A percentile compares a stretch with the other conserved stretches of the same genome.
Evolutionary conservation across 495 filamentous ascomycete species (phyloP).

Genomic region (Penicillium dipodomyicola): DNA sequence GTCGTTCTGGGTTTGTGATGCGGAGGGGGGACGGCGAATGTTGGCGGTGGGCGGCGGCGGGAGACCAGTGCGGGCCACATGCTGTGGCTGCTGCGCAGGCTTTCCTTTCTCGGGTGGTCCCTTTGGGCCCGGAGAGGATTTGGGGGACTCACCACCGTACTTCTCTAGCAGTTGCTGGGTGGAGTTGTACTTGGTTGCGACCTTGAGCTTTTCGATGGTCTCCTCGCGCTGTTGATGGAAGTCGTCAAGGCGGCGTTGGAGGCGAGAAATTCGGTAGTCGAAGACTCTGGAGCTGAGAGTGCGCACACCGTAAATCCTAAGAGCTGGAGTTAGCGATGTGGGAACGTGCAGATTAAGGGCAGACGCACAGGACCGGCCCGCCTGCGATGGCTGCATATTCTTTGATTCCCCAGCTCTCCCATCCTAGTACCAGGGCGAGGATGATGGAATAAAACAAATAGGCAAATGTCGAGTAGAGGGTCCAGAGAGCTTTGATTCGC

Average conservation of each 20-base stretch:
- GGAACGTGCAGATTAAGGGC: not conserved
- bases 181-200: conserved; percentile 90
- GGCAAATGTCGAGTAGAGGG: conserved; percentile 82
- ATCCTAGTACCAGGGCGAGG: conserved; percentile 78
- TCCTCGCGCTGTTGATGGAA: conserved; percentile 73
- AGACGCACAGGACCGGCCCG: conserved; percentile 70
- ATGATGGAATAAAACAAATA: conserved; percentile 85
- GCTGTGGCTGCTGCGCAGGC: conserved; percentile 20
- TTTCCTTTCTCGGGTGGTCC: conserved; percentile 26
- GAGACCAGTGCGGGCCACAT: conserved; percentile 54
- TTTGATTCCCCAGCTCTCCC: conserved; percentile 67
- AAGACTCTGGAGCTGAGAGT: conserved; percentile 63
- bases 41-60: conserved; percentile 86
- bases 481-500: conserved; percentile 81
- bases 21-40: conserved; percentile 48
- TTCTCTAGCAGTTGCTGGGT: conserved; percentile 92
- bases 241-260: conserved; percentile 65
- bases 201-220: conserved; percentile 91
- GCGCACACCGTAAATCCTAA: conserved; percentile 67
- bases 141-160: conserved; percentile 68
- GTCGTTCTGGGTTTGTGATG: conserved; percentile 19
- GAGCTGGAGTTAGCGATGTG: not conserved
- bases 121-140: conserved; percentile 43
- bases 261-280: conserved; percentile 71
- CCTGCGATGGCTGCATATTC: conserved; percentile 77